phyloP scores from a whole-genome alignment of 2,329 filamentous ascomycete species.

The Cordyceps javanica region DNA sequence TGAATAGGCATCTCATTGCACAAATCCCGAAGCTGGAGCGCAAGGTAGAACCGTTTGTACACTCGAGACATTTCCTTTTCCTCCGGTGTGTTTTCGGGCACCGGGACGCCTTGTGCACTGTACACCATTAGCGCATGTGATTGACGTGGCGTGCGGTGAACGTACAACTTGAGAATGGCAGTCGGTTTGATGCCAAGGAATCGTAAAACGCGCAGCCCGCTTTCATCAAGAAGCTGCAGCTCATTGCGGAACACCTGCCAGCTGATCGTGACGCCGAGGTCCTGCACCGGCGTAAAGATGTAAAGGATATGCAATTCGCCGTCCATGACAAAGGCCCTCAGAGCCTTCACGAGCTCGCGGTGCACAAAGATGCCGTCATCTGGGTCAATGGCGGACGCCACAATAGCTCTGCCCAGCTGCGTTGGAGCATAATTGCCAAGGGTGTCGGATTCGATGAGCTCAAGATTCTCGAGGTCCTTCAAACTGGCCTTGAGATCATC shows the following conservation, averaged over 20 bases:
- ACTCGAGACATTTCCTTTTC: slow-evolving; percentile 57
- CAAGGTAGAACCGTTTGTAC: slow-evolving; percentile 67
- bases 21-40: slow-evolving; percentile 70
- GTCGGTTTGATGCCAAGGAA: slow-evolving; percentile 64
- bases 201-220: slow-evolving; percentile 59
- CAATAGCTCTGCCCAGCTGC: slow-evolving; percentile 61
- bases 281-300: slow-evolving; percentile 67
- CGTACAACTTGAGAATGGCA: slow-evolving; percentile 60
- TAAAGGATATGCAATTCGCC: slow-evolving; percentile 76
- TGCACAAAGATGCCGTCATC: slow-evolving; percentile 71
- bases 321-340: slow-evolving; percentile 72
- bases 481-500: slow-evolving; percentile 54
- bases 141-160: slow-evolving; percentile 10
- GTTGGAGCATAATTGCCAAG: slow-evolving; percentile 54
- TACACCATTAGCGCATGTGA: slow-evolving; percentile 17
- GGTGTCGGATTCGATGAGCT: slow-evolving; percentile 47
- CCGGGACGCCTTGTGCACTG: slow-evolving; percentile 59
- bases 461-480: slow-evolving; percentile 46
- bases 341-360: slow-evolving; percentile 59
- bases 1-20: slow-evolving; percentile 72
- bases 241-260: slow-evolving; percentile 69
- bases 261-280: slow-evolving; percentile 50
- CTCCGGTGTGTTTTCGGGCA: slow-evolving; percentile 56
- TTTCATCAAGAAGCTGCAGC: slow-evolving; percentile 64
- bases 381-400: slow-evolving; percentile 65